These are phyloP conservation scores for Gautieria morchelliformis DNA, from an alignment of 768 basidiomycete genomes.

Conservation along the genomic window DNA sequence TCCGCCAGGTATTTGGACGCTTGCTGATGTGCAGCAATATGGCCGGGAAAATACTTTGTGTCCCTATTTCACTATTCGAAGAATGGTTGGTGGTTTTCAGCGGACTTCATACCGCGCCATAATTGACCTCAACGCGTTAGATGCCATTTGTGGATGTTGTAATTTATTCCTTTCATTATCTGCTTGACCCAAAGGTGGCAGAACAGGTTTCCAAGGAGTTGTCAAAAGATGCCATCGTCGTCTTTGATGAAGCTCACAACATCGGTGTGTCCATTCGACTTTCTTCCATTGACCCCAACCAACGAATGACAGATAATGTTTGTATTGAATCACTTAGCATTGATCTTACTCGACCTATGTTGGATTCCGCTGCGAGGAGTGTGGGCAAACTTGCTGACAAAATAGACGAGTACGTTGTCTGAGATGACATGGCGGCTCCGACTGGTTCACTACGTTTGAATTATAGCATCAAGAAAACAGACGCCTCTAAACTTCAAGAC, in stretches of 20 bases:
- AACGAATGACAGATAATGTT: constrained; percentile 66
- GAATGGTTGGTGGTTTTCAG: constrained; percentile 62
- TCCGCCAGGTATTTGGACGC: constrained; percentile 83
- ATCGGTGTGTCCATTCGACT: constrained; percentile 50
- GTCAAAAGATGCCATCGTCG: constrained; percentile 95
- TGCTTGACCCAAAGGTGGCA: constrained; percentile 97
- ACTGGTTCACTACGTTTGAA: background rate
- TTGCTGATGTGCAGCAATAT: constrained; percentile 86
- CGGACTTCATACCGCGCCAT: background rate
- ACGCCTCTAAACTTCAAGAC: constrained; percentile 89
- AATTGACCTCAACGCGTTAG: constrained; percentile 31
- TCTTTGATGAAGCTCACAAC: constrained; percentile 99
- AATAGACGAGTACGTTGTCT: constrained; percentile 75
- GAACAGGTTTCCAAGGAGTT: constrained; percentile 98
- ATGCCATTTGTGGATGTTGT: constrained; percentile 93
- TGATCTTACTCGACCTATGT: constrained; percentile 93
- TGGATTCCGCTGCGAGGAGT: constrained; percentile 87
- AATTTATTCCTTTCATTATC: constrained; percentile 98
- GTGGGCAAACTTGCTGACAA: constrained; percentile 79
- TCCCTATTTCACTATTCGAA: constrained; percentile 91
- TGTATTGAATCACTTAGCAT: constrained; percentile 98
- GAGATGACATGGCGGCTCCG: background rate
- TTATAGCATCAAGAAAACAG: constrained; percentile 81
- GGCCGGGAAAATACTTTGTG: constrained; percentile 81
- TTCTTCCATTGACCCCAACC: background rate